Base-by-base conservation (phyloP, 202 grass and related monocot genomes). In the Panicum hallii region DNA sequence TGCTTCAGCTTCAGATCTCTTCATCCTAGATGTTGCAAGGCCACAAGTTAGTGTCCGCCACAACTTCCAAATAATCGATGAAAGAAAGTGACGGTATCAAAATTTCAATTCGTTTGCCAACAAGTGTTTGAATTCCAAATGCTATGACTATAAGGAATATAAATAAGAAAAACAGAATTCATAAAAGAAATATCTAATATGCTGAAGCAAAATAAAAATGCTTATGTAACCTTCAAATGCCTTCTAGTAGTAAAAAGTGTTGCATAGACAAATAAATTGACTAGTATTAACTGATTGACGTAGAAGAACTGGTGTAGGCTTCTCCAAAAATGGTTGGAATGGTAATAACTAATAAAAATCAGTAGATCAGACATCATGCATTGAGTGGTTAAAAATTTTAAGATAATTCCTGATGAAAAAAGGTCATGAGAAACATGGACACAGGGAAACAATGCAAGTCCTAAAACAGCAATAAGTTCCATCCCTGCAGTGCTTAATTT, bases 1-100 rank as follows among this genome's bases (percentile, higher is more conserved):
- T 54, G 97, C 97, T 78, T 99, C 97, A 67, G 91, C 85, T 94
- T 99, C 97, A 70, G 97, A 99, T 83, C 88, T 92, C 84, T 92
- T 95, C 83, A 88, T 88, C 68, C 75, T 85, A 67, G 89, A 92
- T 72, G 81, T 74, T 85, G 86, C 70, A 30, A 99, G 89, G 77
- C 88, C 85, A 77, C 93, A 90, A 64, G 88, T 76, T 45, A 96
- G 63, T 26, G 77, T 43, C 32, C 67, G 87, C 90, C 88, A 94
- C 73, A 81, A 92, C 83, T 90, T 96, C 63, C 89, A n/a, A n/a
- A n/a, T n/a, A n/a, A n/a, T n/a, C n/a, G n/a, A n/a, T n/a, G n/a
- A n/a, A n/a, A n/a, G n/a, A n/a, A n/a, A n/a, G n/a, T n/a, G n/a
- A n/a, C n/a, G n/a, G n/a, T n/a, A n/a, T n/a, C n/a, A n/a, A n/a